Evolutionary conservation across 768 basidiomycete genomes (phyloP).

Genomic region (Sarcodon aspratus): DNA sequence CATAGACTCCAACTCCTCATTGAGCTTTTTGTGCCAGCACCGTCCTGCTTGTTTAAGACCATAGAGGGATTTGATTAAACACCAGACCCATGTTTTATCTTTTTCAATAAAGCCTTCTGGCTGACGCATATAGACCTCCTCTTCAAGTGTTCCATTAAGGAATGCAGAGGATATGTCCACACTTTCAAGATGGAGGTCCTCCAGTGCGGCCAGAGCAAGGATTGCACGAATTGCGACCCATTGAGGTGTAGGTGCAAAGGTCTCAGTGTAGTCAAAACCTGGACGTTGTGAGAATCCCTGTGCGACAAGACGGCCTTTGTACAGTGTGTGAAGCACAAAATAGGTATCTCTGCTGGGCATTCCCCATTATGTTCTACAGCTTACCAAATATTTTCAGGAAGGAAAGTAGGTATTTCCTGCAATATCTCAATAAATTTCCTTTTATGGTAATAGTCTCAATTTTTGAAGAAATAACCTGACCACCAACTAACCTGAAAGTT

Average conservation of each 20-base stretch:
- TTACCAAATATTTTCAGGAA: too few species aligned
- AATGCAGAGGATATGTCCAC: slow-evolving; percentile 32
- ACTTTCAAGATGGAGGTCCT: slow-evolving; percentile 24
- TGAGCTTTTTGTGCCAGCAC: slow-evolving; percentile 17
- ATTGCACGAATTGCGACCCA: slow-evolving; percentile 8
- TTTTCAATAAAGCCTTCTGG: slow-evolving; percentile 16
- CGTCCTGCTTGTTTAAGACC: slow-evolving; percentile 25
- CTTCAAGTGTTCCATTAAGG: slow-evolving; percentile 25
- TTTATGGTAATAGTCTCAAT: too few species aligned
- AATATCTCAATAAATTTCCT: too few species aligned
- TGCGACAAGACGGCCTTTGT: slow-evolving; percentile 27
- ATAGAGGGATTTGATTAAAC: slow-evolving; percentile 20
- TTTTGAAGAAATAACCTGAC: too few species aligned
- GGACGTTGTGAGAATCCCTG: slow-evolving; percentile 24
- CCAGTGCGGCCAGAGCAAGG: slow-evolving; percentile 24
- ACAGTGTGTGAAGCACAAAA: too few species aligned
- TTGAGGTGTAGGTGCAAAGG: slow-evolving; percentile 12
- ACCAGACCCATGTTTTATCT: slow-evolving; percentile 7
- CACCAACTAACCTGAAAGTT: too few species aligned
- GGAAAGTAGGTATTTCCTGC: too few species aligned
- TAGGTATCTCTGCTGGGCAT: too few species aligned
- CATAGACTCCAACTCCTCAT: too few species aligned
- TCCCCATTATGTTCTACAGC: too few species aligned
- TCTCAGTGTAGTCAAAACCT: slow-evolving; percentile 22
- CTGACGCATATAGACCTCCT: slow-evolving; percentile 31